Conservation (phyloP, 768 basidiomycete species). For the Lactifluus hygrophoroides region DNA sequence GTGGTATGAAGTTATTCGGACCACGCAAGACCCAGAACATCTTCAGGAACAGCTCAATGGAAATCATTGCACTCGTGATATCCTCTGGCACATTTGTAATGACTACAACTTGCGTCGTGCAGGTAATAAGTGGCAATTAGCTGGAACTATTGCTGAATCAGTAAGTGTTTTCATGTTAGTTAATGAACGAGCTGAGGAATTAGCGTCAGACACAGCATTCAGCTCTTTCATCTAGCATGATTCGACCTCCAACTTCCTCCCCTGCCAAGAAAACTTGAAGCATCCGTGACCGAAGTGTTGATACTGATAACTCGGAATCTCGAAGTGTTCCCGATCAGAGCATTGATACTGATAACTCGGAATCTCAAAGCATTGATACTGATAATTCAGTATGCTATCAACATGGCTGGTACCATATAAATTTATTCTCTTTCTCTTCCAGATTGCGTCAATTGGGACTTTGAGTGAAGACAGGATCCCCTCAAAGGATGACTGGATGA, state of each 20-base stretch:
- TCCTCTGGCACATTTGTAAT: constrained; percentile 16
- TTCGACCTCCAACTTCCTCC: neutral
- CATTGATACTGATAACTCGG: no score
- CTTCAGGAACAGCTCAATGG: neutral
- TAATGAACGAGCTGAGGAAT: neutral
- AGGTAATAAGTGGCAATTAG: constrained; percentile 5
- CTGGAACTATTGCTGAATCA: constrained; percentile 2
- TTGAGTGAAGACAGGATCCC: neutral
- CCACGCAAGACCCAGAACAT: neutral
- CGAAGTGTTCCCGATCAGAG: no score
- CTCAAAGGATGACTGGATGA: no score
- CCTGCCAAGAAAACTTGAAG: no score
- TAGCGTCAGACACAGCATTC: neutral
- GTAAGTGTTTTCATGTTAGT: constrained; percentile 2
- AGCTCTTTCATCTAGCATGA: neutral
- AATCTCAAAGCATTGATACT: neutral
- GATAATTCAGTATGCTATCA: neutral
- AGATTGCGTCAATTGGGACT: neutral
- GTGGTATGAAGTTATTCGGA: neutral
- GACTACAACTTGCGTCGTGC: constrained; percentile 2
- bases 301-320: no score
- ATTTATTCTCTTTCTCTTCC: no score
- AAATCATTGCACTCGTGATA: neutral
- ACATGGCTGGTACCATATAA: no score
- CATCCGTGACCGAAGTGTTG: no score